These are phyloP conservation scores for Condylostoma magnum DNA, from an alignment of 169 alveolate species.

Conservation along the genomic window DNA sequence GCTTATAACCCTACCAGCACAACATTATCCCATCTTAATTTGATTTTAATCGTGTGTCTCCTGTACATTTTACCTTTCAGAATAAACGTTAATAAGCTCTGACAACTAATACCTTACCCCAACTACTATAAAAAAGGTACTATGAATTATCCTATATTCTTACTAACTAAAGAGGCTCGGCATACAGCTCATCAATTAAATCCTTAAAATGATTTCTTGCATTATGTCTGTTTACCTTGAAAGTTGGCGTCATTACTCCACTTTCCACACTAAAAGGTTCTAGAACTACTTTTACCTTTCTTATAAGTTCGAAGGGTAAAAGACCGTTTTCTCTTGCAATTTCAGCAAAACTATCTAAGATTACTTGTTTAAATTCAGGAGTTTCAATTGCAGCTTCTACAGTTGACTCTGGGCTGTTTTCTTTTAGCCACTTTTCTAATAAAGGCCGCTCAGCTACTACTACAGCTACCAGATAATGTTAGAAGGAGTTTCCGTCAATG, in stretches of 20 bases:
- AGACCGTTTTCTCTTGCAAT: not conserved
- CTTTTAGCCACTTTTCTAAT: constrained; percentile 18
- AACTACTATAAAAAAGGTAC: too few relatives aligned
- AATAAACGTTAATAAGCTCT: too few relatives aligned
- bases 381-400: not conserved
- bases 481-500: constrained; percentile 86
- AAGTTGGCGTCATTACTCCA: constrained; percentile 46
- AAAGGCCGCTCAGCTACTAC: constrained; percentile 56
- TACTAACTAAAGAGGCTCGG: too few relatives aligned
- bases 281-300: constrained; percentile 30
- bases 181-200: constrained; percentile 30
- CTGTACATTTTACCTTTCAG: too few relatives aligned
- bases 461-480: constrained; percentile 73
- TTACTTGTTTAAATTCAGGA: not conserved
- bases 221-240: constrained; percentile 38
- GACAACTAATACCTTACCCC: too few relatives aligned
- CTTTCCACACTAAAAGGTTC: constrained; percentile 36
- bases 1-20: too few relatives aligned
- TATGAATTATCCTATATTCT: too few relatives aligned
- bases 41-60: too few relatives aligned
- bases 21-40: too few relatives aligned
- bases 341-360: not conserved
- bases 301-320: constrained; percentile 38
- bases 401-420: not conserved
- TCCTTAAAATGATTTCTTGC: constrained; percentile 29